Evolutionary conservation across 2,329 filamentous ascomycete species (phyloP).

Genomic region (Orbilia quercus): DNA sequence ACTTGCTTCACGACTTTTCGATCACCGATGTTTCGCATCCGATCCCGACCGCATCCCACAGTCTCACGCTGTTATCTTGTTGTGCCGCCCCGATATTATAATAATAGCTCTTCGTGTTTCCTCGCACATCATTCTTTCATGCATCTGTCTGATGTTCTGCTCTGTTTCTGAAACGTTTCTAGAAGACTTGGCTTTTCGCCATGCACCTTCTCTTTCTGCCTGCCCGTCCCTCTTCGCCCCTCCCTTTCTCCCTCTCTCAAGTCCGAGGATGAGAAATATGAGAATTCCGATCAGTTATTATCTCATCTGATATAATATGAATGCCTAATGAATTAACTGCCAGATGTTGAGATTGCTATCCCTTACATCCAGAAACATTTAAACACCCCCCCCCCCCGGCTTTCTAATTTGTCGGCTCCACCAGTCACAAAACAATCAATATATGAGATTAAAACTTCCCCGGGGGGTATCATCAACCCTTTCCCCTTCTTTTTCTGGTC

Average conservation of each 20-base stretch:
- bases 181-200: constrained; percentile 22
- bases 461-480: too few species aligned
- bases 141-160: constrained; percentile 7
- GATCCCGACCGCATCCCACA: constrained; percentile 21
- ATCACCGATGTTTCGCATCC: constrained; percentile 9
- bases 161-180: constrained; percentile 48
- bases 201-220: too few species aligned
- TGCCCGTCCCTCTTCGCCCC: too few species aligned
- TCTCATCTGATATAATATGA: too few species aligned
- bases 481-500: too few species aligned
- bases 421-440: neutral
- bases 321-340: too few species aligned
- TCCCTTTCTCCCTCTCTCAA: constrained; percentile 3
- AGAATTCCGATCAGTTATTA: too few species aligned
- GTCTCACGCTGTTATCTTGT: constrained; percentile 13
- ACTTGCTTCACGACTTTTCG: neutral
- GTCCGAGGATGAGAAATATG: neutral
- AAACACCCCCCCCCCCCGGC: too few species aligned
- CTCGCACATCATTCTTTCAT: constrained; percentile 3
- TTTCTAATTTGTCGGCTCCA: neutral
- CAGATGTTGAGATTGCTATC: too few species aligned
- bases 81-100: neutral
- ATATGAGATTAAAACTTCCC: neutral
- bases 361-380: too few species aligned
- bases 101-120: neutral